Percentiles rank a stretch among this genome's conserved stretches.
phyloP scores from a whole-genome alignment of 345 rosid genomes.

The Sisymbrium irio region DNA sequence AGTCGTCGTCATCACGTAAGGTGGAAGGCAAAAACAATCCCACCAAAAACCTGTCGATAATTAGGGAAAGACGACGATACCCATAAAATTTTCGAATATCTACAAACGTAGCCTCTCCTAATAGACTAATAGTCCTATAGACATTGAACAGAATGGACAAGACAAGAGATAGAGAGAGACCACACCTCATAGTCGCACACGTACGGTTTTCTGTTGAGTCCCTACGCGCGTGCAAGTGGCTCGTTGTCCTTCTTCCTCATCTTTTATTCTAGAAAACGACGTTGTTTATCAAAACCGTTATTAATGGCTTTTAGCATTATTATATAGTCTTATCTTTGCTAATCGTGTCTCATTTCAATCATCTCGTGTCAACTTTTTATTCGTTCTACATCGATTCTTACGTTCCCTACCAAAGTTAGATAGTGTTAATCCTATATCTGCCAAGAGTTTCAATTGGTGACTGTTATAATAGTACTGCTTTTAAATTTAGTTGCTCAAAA shows the following conservation, averaged over 20 bases:
- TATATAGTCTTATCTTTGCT: constrained; percentile 8
- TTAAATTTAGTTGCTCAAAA: no score
- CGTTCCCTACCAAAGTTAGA: constrained; percentile 5
- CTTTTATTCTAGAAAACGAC: constrained; percentile 18
- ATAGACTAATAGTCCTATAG: no score
- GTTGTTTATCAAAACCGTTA: background rate
- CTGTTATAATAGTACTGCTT: background rate
- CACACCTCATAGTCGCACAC: constrained; percentile 28
- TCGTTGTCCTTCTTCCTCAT: constrained; percentile 8
- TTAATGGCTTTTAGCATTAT: constrained; percentile 16
- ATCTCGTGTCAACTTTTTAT: constrained; percentile 11
- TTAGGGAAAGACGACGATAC: background rate
- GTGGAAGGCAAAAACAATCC: background rate
- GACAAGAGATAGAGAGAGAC: constrained; percentile 26
- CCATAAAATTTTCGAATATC: background rate
- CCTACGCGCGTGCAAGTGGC: constrained; percentile 35
- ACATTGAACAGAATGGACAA: constrained; percentile 24
- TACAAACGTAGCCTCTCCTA: background rate
- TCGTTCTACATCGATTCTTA: constrained; percentile 17
- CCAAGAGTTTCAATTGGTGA: constrained; percentile 5
- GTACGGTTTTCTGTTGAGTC: constrained; percentile 29
- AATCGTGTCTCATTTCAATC: background rate
- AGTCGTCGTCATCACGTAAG: constrained; percentile 28
- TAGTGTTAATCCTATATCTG: background rate
- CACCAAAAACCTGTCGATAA: constrained; percentile 1